Percentiles rank a stretch among this genome's conserved stretches.
phyloP scores from a whole-genome alignment of 2,329 filamentous ascomycete species.

The Pyricularia grisea region DNA sequence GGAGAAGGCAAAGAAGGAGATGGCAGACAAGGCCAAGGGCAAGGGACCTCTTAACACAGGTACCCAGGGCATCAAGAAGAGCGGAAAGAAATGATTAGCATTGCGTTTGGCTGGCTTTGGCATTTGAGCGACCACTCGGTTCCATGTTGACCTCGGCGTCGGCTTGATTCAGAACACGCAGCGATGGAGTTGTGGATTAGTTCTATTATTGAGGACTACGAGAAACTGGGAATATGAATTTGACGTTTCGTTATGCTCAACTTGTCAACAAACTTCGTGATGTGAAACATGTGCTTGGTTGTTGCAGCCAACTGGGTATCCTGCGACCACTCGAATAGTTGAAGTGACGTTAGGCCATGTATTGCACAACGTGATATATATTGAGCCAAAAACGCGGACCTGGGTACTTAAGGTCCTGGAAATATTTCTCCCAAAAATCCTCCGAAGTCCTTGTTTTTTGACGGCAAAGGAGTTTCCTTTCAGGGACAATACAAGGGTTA shows the following conservation, averaged over 20 bases:
- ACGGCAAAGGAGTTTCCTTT: not conserved
- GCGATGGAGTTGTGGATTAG: constrained; percentile 3
- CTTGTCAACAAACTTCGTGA: not conserved
- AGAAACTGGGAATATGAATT: not conserved
- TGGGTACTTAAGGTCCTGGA: no score
- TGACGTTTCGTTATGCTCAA: not conserved
- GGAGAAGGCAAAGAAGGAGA: constrained; percentile 75
- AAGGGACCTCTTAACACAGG: constrained; percentile 85
- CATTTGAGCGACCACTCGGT: not conserved
- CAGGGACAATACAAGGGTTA: not conserved
- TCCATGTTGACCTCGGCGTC: not conserved
- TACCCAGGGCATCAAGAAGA: constrained; percentile 91
- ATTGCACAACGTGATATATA: no score
- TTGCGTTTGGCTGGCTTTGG: not conserved
- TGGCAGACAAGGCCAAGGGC: constrained; percentile 72
- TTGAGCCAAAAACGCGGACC: no score
- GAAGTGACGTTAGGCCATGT: not conserved
- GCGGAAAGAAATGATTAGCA: constrained; percentile 74
- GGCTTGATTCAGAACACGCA: not conserved
- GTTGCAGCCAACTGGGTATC: not conserved
- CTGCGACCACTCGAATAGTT: not conserved
- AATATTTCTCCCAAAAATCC: not conserved
- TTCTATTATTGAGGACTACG: not conserved
- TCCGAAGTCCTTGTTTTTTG: not conserved
- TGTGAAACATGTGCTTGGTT: not conserved